Conservation (phyloP, 257 asterid species). For the Knoxia roxburghii region DNA sequence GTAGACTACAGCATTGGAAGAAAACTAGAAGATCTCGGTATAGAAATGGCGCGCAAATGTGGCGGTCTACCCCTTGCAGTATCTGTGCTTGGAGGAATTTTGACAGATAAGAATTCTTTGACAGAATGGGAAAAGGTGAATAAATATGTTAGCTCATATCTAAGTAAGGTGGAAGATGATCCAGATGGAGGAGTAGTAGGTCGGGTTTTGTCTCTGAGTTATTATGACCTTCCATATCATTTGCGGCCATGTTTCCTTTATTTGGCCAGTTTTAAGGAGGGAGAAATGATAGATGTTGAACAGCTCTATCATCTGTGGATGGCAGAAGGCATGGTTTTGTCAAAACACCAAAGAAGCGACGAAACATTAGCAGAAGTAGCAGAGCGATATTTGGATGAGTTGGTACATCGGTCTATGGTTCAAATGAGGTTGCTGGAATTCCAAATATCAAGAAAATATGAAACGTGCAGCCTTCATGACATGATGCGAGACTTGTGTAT, state of each 20-base stretch:
- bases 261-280: constrained; percentile 15
- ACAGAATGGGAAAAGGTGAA: constrained; percentile 17
- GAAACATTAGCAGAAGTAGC: constrained; percentile 25
- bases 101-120: not conserved
- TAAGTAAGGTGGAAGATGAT: not conserved
- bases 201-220: constrained; percentile 16
- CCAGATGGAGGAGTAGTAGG: constrained; percentile 1
- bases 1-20: not conserved
- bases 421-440: not conserved
- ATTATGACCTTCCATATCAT: constrained; percentile 20
- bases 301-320: not conserved
- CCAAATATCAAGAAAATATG: not conserved
- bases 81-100: constrained; percentile 19
- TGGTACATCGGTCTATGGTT: constrained; percentile 16
- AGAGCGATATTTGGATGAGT: constrained; percentile 17
- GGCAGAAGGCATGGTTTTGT: constrained; percentile 4
- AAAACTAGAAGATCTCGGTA: constrained; percentile 3
- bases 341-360: not conserved
- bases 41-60: constrained; percentile 10
- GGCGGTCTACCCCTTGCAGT: constrained; percentile 19
- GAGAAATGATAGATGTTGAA: not conserved
- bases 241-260: constrained; percentile 25
- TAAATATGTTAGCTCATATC: not conserved
- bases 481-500: constrained; percentile 23
- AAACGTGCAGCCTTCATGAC: constrained; percentile 19